phyloP scores from a whole-genome alignment of 441 rosid genomes.

The Theobroma grandiflorum region DNA sequence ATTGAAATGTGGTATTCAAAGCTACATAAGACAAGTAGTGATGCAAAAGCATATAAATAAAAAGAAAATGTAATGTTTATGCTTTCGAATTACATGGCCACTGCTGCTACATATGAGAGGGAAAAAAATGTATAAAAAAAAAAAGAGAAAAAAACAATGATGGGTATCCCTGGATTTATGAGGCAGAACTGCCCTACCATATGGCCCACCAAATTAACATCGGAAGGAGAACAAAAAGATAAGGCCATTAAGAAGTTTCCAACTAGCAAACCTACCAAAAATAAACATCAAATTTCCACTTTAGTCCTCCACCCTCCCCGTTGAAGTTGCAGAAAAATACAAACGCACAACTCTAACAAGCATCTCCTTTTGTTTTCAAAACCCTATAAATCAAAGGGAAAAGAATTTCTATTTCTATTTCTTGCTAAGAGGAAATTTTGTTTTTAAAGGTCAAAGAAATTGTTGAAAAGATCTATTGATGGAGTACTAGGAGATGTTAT shows the following conservation, averaged over 20 bases:
- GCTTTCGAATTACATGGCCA: background rate
- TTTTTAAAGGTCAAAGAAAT: conserved; percentile 64
- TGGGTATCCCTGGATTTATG: background rate
- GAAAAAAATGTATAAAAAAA: background rate
- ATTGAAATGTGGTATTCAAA: background rate
- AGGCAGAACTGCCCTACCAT: conserved; percentile 22
- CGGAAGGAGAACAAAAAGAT: background rate
- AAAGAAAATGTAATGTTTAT: background rate
- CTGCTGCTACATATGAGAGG: background rate
- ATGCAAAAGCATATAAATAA: background rate
- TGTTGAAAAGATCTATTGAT: conserved; percentile 70
- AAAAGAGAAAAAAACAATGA: background rate
- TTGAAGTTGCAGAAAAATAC: background rate
- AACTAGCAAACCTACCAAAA: conserved; percentile 44
- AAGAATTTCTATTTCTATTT: conserved; percentile 9
- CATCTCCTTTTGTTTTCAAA: background rate
- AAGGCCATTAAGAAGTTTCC: conserved; percentile 40
- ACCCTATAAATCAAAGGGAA: background rate
- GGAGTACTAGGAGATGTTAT: conserved; percentile 49
- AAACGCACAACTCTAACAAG: background rate
- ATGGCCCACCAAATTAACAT: conserved; percentile 38
- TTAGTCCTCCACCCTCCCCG: conserved; percentile 18
- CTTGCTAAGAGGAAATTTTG: background rate
- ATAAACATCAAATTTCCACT: conserved; percentile 30
- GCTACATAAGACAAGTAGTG: background rate